Percentiles rank a stretch among this genome's conserved stretches.
Evolutionary conservation across 805 yeast species (phyloP).

Genomic region (Saccharomycopsis javanensis): DNA sequence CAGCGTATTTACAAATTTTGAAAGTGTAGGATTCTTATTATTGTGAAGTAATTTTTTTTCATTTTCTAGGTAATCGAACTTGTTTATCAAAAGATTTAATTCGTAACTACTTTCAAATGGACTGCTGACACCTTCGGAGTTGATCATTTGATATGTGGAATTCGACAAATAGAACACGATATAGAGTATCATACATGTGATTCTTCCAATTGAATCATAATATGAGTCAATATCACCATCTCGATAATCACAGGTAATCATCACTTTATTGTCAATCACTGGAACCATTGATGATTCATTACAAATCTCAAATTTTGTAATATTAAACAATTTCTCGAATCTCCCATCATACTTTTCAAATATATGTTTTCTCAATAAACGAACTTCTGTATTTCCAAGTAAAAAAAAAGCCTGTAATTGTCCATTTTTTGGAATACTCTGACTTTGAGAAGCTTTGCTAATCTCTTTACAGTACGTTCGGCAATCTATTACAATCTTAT

Average conservation of each 20-base stretch:
- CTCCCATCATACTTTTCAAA: slow-evolving; percentile 1
- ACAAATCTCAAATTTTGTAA: not conserved
- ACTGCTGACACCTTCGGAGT: not conserved
- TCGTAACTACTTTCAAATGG: not conserved
- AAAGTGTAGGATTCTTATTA: not conserved
- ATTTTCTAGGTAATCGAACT: not conserved
- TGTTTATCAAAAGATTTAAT: not conserved
- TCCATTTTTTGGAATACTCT: not conserved
- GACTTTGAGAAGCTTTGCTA: not conserved
- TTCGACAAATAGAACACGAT: not conserved
- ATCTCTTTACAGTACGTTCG: not conserved
- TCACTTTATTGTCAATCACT: not conserved
- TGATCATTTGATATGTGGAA: not conserved
- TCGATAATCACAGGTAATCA: not conserved
- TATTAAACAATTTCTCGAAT: not conserved
- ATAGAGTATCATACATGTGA: not conserved
- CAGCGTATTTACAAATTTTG: not conserved
- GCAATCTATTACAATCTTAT: not conserved
- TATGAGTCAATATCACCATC: not conserved
- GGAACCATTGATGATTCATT: not conserved
- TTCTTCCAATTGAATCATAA: not conserved
- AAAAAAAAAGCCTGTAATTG: not conserved
- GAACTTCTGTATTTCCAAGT: slow-evolving; percentile 9
- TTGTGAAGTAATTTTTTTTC: not conserved
- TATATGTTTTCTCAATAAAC: slow-evolving; percentile 3